Percentiles rank a stretch among this genome's conserved stretches.
Conservation (phyloP, 768 basidiomycete species). For the Leccinellum luteum region DNA sequence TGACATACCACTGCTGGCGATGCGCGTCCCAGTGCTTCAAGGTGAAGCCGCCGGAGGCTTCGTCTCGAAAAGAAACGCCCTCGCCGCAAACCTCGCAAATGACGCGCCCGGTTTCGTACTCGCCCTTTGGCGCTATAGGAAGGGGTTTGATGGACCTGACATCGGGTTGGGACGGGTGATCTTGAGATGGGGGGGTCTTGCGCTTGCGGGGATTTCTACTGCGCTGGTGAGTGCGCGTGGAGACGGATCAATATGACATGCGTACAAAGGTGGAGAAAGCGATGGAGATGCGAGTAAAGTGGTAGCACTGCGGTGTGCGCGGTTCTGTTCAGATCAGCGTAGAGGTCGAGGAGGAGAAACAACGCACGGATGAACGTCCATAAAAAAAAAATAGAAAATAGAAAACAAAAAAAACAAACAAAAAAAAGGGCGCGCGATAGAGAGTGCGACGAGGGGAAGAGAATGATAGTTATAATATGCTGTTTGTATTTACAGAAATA, state of each 20-base stretch:
- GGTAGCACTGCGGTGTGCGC: conserved; percentile 11
- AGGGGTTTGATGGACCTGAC: conserved; percentile 6
- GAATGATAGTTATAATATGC: conserved; percentile 31
- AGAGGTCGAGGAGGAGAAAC: conserved; percentile 1
- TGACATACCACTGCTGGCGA: conserved; percentile 52
- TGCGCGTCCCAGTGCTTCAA: conserved; percentile 71
- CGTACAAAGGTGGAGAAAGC: conserved; percentile 19
- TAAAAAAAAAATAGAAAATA: conserved; percentile 5
- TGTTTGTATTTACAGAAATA: conserved; percentile 40
- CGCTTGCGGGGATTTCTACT: conserved; percentile 40
- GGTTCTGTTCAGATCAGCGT: conserved; percentile 16
- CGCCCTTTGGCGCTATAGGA: conserved; percentile 35
- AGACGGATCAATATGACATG: conserved; percentile 16
- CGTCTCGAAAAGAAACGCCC: conserved; percentile 66
- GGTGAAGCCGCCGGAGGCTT: conserved; percentile 59
- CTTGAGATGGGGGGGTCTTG: conserved; percentile 33
- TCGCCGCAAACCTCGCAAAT: conserved; percentile 63
- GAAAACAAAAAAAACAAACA: conserved; percentile 4
- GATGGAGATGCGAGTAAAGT: conserved; percentile 15
- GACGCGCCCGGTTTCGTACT: conserved; percentile 66
- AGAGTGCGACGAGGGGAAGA: conserved; percentile 13
- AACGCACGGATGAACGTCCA: conserved; percentile 23
- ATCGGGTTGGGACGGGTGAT: conserved; percentile 17
- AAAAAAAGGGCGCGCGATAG: conserved; percentile 4
- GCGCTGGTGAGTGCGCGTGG: conserved; percentile 10